Conservation (phyloP, 1,139 yeast genomes). For the Suhomyces chickasaworum region DNA sequence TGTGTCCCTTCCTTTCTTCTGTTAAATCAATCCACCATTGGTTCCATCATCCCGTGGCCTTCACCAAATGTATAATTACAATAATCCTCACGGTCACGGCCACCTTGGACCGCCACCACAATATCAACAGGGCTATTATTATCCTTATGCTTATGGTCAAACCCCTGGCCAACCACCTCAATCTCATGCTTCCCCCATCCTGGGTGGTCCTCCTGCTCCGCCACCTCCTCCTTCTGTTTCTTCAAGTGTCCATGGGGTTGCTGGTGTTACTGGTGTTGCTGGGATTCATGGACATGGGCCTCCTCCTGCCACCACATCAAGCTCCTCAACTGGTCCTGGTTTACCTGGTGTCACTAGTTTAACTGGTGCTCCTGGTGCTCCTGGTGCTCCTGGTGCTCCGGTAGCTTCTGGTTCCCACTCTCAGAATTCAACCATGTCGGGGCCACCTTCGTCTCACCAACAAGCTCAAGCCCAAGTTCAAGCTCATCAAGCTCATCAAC, state of each 20-base stretch:
- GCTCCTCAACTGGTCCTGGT: background rate
- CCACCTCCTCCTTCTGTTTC: background rate
- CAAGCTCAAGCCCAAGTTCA: background rate
- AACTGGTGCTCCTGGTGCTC: background rate
- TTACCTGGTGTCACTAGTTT: background rate
- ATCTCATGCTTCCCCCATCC: background rate
- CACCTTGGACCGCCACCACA: conserved; percentile 11
- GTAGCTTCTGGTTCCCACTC: background rate
- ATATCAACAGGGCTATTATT: conserved; percentile 11
- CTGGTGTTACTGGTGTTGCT: background rate
- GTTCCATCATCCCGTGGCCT: background rate
- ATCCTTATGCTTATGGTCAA: conserved; percentile 6
- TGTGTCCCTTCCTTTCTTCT: background rate
- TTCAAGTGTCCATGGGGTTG: background rate
- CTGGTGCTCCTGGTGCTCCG: background rate
- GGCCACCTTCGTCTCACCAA: background rate
- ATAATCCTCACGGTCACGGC: conserved; percentile 7
- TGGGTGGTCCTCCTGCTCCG: background rate
- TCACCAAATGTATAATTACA: conserved; percentile 12
- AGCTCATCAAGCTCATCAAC: background rate
- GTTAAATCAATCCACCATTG: background rate
- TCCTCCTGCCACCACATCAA: background rate
- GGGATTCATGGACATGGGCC: background rate
- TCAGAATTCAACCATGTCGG: background rate
- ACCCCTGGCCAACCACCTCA: background rate